These are phyloP conservation scores for Luffa acutangula DNA, from an alignment of 306 rosid species.

Conservation along the genomic window DNA sequence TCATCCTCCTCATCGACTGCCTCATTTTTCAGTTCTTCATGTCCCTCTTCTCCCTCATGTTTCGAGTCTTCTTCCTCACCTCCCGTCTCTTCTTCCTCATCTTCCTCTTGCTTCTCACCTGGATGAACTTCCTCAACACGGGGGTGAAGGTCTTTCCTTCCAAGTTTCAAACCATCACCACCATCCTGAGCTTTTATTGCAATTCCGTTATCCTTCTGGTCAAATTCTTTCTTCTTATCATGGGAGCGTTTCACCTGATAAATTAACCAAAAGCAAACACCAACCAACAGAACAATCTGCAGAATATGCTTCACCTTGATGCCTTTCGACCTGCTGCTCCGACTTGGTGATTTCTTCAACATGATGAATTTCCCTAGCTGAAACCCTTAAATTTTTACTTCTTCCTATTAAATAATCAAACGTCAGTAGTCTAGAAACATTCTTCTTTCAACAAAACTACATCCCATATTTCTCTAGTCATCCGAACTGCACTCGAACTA, in stretches of 20 bases:
- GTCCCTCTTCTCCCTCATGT: constrained; percentile 23
- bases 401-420: background rate
- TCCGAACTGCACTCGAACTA: background rate
- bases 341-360: constrained; percentile 56
- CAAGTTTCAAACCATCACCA: constrained; percentile 38
- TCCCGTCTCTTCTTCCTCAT: constrained; percentile 52
- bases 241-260: constrained; percentile 93
- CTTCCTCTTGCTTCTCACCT: constrained; percentile 45
- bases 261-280: constrained; percentile 84
- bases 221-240: constrained; percentile 71
- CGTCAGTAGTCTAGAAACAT: background rate
- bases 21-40: constrained; percentile 29
- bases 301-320: constrained; percentile 64
- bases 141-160: constrained; percentile 69
- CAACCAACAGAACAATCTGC: constrained; percentile 64
- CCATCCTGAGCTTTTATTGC: constrained; percentile 14
- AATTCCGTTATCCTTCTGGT: constrained; percentile 30
- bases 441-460: background rate
- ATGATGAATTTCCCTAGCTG: constrained; percentile 27
- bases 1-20: constrained; percentile 41
- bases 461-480: background rate
- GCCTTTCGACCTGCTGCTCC: constrained; percentile 65
- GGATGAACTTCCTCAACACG: constrained; percentile 24
- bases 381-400: background rate
- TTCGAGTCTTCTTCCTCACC: constrained; percentile 45